Conservation (phyloP, 2,329 filamentous ascomycete species). For the Mycosphaerella arachidis region DNA sequence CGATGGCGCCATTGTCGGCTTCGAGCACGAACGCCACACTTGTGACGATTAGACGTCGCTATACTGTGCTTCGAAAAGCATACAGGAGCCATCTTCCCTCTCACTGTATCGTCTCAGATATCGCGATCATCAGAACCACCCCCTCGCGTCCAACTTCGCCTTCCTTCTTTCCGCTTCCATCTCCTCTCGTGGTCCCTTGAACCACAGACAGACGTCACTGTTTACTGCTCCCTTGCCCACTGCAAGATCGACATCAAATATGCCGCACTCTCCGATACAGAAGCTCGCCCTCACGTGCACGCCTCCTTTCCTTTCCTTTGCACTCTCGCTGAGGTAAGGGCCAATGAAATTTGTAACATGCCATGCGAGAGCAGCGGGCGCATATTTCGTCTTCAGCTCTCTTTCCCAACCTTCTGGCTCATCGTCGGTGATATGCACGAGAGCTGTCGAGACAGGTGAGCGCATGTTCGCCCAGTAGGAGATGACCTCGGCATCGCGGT, state of each 20-base stretch:
- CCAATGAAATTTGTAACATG: constrained; percentile 39
- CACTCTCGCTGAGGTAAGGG: constrained; percentile 37
- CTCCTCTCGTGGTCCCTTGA: constrained; percentile 43
- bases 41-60: background rate
- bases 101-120: background rate
- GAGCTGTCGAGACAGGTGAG: constrained; percentile 36
- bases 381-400: constrained; percentile 37
- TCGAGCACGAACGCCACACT: background rate
- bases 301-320: constrained; percentile 39
- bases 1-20: background rate
- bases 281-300: constrained; percentile 45
- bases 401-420: constrained; percentile 40
- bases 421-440: constrained; percentile 29
- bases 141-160: constrained; percentile 40
- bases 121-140: constrained; percentile 40
- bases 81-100: background rate
- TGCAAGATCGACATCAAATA: constrained; percentile 45
- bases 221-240: constrained; percentile 33
- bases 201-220: constrained; percentile 38
- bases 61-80: background rate
- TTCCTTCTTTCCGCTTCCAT: constrained; percentile 38
- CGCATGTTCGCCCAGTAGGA: constrained; percentile 42
- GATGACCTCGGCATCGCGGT: constrained; percentile 42
- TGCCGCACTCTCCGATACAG: constrained; percentile 40
- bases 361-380: constrained; percentile 39